Conservation (phyloP, 139 green algal genomes). For the Auxenochlorella protothecoides region DNA sequence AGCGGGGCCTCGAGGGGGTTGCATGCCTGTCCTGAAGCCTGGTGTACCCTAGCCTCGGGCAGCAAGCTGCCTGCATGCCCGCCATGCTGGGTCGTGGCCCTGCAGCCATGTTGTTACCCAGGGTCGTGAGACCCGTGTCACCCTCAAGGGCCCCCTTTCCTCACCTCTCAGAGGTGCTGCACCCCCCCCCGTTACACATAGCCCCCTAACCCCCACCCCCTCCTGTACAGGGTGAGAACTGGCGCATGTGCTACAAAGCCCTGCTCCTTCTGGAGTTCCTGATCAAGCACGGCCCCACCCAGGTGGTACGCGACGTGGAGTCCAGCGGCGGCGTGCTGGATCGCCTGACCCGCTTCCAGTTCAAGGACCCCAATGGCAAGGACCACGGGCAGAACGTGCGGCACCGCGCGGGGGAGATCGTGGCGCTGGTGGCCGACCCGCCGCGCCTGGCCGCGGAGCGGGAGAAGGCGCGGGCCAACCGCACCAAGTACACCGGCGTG, state of each 20-base stretch:
- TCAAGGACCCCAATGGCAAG: constrained; percentile 61
- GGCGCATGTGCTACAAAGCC: constrained; percentile 86
- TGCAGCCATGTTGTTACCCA: too few species aligned
- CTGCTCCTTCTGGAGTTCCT: constrained; percentile 83
- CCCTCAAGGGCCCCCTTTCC: neutral
- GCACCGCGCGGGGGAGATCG: constrained; percentile 67
- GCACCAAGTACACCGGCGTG: constrained; percentile 63
- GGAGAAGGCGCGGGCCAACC: constrained; percentile 56
- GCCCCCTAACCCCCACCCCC: neutral
- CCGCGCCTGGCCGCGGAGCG: constrained; percentile 53
- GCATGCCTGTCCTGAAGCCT: too few species aligned
- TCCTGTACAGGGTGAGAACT: constrained; percentile 54
- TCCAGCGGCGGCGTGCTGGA: constrained; percentile 50
- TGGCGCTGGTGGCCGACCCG: constrained; percentile 44
- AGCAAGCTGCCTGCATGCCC: too few species aligned
- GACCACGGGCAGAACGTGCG: constrained; percentile 78
- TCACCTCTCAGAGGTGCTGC: neutral
- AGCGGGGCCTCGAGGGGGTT: too few species aligned
- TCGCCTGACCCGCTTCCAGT: constrained; percentile 68
- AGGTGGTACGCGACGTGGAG: constrained; percentile 55
- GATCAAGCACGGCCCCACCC: constrained; percentile 68
- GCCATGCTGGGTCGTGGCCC: too few species aligned
- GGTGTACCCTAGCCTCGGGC: too few species aligned
- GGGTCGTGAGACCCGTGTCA: too few species aligned
- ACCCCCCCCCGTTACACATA: neutral